phyloP scores from a whole-genome alignment of 768 basidiomycete genomes.

The Kwoniella europaea region DNA sequence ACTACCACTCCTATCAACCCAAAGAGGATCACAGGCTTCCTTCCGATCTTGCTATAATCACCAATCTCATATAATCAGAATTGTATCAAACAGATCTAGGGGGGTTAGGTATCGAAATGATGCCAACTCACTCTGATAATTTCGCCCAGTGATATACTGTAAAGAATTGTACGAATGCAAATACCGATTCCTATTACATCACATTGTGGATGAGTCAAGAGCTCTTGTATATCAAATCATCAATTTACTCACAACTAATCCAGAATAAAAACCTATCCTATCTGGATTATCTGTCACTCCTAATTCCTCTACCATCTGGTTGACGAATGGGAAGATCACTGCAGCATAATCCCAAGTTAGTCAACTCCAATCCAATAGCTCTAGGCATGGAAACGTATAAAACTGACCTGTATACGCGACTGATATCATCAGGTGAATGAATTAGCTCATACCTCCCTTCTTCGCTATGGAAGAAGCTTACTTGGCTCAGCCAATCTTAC shows the following conservation, averaged over 20 bases:
- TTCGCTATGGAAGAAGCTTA: no score
- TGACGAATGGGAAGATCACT: conserved; percentile 59
- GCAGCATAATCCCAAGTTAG: neutral
- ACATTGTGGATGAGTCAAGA: neutral
- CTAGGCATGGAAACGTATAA: no score
- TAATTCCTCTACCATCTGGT: conserved; percentile 56
- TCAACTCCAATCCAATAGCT: neutral
- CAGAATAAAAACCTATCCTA: conserved; percentile 57
- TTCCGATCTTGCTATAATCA: conserved; percentile 48
- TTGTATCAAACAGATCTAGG: no score
- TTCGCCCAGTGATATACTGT: conserved; percentile 59
- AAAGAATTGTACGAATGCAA: conserved; percentile 57
- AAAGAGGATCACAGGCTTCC: conserved; percentile 56
- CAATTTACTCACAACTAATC: conserved; percentile 50
- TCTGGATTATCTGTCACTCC: conserved; percentile 54
- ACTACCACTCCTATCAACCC: conserved; percentile 54
- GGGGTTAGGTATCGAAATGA: no score
- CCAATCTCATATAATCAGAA: neutral
- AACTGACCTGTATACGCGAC: conserved; percentile 53
- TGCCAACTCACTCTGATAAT: conserved; percentile 53
- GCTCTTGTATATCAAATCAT: neutral
- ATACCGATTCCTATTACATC: conserved; percentile 50
- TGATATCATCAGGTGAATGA: conserved; percentile 11
- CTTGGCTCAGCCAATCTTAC: conserved; percentile 51
- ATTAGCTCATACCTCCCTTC: no score